phyloP scores from a whole-genome alignment of 345 rosid species.

The Brassica rapa region DNA sequence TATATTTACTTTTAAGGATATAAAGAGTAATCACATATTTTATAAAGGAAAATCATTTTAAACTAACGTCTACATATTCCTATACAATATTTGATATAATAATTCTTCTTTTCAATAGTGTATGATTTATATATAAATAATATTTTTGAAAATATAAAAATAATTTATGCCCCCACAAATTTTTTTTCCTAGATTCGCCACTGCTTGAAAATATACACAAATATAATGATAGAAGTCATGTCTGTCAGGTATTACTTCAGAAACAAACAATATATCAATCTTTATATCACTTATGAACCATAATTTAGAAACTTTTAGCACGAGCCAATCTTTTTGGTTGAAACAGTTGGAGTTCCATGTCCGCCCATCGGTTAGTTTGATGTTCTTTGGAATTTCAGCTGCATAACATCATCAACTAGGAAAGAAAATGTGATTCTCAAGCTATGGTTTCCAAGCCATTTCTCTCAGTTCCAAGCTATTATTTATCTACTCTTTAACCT shows the following conservation, averaged over 20 bases:
- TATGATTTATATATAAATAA: too few species aligned
- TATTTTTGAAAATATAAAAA: too few species aligned
- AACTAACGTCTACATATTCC: too few species aligned
- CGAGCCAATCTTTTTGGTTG: conserved; percentile 6
- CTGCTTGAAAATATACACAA: too few species aligned
- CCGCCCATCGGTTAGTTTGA: conserved; percentile 69
- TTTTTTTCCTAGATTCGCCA: too few species aligned
- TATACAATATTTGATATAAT: too few species aligned
- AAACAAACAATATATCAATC: background rate
- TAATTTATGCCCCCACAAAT: too few species aligned
- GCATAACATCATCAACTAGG: background rate
- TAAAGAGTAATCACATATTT: too few species aligned
- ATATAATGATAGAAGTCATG: conserved; percentile 64
- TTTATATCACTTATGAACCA: background rate
- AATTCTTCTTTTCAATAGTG: too few species aligned
- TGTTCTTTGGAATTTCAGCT: background rate
- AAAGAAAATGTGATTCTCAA: background rate
- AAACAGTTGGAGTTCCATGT: conserved; percentile 92
- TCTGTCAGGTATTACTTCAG: conserved; percentile 64
- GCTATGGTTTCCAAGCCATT: background rate
- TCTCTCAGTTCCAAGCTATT: background rate
- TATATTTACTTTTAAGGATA: too few species aligned
- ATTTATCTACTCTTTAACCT: background rate
- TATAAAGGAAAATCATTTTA: too few species aligned
- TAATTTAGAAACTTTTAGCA: background rate